These are phyloP conservation scores for Trichoderma sp. DNA, from an alignment of 2,329 filamentous ascomycete genomes.

Conservation along the genomic window DNA sequence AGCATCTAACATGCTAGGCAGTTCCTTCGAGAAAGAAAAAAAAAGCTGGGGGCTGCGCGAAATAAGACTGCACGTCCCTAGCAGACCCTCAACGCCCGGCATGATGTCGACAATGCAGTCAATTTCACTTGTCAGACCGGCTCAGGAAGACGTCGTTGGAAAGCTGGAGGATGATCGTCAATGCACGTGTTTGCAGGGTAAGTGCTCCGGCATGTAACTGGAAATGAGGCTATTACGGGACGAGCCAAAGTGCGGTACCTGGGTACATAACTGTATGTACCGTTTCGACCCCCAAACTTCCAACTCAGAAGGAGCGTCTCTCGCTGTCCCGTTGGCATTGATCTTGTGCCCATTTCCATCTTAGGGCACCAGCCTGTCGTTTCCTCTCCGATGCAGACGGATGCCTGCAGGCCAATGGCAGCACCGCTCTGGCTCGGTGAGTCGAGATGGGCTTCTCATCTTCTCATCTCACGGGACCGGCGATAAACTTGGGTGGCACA, in stretches of 20 bases:
- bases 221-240: not conserved
- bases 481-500: constrained; percentile 11
- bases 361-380: not conserved
- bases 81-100: not conserved
- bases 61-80: not conserved
- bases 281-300: not conserved
- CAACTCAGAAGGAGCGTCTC: not conserved
- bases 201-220: not conserved
- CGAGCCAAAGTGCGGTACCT: constrained; percentile 5
- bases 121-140: not conserved
- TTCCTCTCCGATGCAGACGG: not conserved
- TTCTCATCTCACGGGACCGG: not conserved
- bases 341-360: constrained; percentile 2
- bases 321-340: not conserved
- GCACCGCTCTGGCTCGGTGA: constrained; percentile 1
- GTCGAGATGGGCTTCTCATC: not conserved
- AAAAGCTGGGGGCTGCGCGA: not conserved
- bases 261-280: not conserved
- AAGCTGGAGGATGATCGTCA: not conserved
- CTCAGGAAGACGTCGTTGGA: not conserved
- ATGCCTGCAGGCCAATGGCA: not conserved
- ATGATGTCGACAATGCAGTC: not conserved
- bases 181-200: constrained; percentile 5
- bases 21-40: not conserved
- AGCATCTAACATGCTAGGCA: not conserved